Evolutionary conservation across 108 stramenopile genomes (phyloP), one percentile per base, ranked within the genome.

Genomic region (Skeletonema grethae): DNA sequence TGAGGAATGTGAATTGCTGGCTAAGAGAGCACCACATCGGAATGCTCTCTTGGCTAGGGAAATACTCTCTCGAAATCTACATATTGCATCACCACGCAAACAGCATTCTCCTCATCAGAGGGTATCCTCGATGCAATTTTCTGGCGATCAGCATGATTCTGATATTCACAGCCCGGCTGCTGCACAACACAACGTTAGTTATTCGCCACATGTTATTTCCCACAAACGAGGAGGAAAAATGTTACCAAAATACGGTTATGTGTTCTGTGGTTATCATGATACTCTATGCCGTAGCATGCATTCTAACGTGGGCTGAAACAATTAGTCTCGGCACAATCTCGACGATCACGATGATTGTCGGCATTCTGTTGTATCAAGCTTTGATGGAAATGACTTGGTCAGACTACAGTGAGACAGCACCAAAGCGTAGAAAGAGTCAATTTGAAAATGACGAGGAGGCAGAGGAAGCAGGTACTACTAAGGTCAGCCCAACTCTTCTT

Each of bases 31-130:
- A 69, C 56, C 82, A 91, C 70, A 68, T 87, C 35, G 70, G 69
- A 28, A 65, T 89, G 29, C 84, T 96, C 4, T 82, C 88, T 73
- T 65, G 67, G 29, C 66, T 96, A 9, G 95, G 95, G 18, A 90
- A 86, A 66, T 86, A 84, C 34, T 91, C 93, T 12, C 69, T 96
- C 8, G 95, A 96, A 86, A 92, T 92, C 7, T 96, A 91, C 73
- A 75, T 96, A 32, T 68, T 94, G 63, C 91, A 93, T 82, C 89
- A 92, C 66, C 93, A 96, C 50, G 30, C 93, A 4, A 64, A 46
- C 11, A 28, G 41, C 10, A 16, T 73, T 8, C 59, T 72, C 3
- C 31, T 86, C 3, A 13, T 81, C 7, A 70, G 76, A 16, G 82
- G 82, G 10, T 86, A 75, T 46, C 85, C 85, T 24, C 72, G 71